These are phyloP conservation scores for Podospora pseudopauciseta DNA, from an alignment of 495 filamentous ascomycete species.

Conservation along the genomic window DNA sequence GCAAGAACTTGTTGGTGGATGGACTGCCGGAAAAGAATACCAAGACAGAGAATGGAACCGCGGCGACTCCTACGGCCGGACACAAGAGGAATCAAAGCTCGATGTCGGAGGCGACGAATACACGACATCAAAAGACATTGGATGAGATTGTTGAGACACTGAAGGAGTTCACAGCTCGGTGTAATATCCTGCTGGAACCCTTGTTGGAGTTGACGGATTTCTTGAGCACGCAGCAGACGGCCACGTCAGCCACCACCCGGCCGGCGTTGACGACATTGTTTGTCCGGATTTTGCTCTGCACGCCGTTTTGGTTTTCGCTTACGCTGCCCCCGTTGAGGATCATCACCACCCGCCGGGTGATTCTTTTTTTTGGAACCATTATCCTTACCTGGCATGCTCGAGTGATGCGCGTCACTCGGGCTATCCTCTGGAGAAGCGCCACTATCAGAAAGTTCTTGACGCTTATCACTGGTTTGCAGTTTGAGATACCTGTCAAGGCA, in stretches of 20 bases:
- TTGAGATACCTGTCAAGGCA: constrained; percentile 45
- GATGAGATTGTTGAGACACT: constrained; percentile 96
- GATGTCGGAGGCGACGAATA: constrained; percentile 57
- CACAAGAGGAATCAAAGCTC: constrained; percentile 41
- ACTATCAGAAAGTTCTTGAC: constrained; percentile 62
- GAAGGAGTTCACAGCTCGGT: constrained; percentile 79
- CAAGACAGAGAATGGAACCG: constrained; percentile 35
- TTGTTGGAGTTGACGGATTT: constrained; percentile 86
- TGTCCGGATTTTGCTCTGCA: constrained; percentile 80
- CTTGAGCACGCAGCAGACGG: constrained; percentile 83
- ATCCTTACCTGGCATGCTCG: constrained; percentile 87
- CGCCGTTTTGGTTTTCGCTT: constrained; percentile 79
- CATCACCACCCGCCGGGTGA: constrained; percentile 80
- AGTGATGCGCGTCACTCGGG: constrained; percentile 77
- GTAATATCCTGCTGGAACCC: constrained; percentile 88
- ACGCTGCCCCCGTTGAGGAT: constrained; percentile 79
- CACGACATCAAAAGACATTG: constrained; percentile 73
- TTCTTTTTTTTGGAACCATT: constrained; percentile 75
- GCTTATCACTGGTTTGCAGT: constrained; percentile 73
- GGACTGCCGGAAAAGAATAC: constrained; percentile 47
- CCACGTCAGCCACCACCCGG: constrained; percentile 85
- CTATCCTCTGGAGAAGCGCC: constrained; percentile 85
- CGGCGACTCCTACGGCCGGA: constrained; percentile 44
- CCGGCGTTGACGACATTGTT: constrained; percentile 90
- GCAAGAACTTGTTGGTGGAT: constrained; percentile 34